Evolutionary conservation across 306 rosid species (phyloP).

Genomic region (Acacia confusa): DNA sequence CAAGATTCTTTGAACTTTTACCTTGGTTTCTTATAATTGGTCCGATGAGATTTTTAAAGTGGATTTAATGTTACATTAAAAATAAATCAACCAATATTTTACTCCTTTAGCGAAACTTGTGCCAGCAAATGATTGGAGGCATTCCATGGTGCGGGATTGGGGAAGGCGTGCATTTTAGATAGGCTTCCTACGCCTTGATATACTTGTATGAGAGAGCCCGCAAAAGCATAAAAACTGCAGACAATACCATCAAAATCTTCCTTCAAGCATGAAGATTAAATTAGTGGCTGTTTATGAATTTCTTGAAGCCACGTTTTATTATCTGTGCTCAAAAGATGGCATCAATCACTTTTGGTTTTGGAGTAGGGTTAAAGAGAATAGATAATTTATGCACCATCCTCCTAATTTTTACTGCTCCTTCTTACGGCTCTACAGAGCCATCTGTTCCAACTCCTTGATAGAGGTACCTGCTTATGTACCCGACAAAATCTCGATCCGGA

Average conservation of each 20-base stretch:
- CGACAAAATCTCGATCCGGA: too few relatives aligned
- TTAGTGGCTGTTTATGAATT: background rate
- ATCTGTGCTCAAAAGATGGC: background rate
- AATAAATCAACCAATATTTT: background rate
- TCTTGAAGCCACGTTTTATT: background rate
- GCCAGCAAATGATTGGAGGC: background rate
- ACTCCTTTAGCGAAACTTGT: background rate
- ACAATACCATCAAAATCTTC: background rate
- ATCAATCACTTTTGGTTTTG: background rate
- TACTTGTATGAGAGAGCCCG: background rate
- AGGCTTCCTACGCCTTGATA: background rate
- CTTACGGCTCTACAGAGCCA: background rate
- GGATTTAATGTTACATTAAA: background rate
- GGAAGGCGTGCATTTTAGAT: background rate
- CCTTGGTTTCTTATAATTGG: background rate
- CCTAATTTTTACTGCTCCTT: background rate
- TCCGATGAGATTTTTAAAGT: background rate
- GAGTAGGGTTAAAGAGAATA: background rate
- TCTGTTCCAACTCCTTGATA: background rate
- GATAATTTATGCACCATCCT: background rate
- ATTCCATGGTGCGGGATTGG: background rate
- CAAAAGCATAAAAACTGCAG: background rate
- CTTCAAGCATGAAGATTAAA: background rate
- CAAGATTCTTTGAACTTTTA: background rate
- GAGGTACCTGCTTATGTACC: too few relatives aligned